Evolutionary conservation across 306 rosid genomes (phyloP).

Genomic region (Malus fusca): DNA sequence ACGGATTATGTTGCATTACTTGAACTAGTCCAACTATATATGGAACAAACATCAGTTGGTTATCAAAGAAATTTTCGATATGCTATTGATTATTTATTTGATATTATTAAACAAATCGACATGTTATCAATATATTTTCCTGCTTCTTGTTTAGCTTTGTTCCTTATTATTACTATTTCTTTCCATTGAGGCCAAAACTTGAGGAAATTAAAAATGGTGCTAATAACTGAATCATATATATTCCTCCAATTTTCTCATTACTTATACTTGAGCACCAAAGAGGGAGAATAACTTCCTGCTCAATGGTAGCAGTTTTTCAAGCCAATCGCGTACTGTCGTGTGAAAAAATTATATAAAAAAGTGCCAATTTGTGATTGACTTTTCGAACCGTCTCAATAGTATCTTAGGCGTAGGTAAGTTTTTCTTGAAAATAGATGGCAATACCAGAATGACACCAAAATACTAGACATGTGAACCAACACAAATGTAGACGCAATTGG

Average conservation of each 20-base stretch:
- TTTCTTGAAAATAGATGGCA: neutral
- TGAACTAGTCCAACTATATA: no score
- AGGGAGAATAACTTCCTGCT: no score
- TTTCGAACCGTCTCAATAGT: no score
- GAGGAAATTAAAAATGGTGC: neutral
- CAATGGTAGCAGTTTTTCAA: no score
- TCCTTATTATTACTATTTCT: neutral
- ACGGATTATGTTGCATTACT: no score
- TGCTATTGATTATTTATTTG: no score
- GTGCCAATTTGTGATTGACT: no score
- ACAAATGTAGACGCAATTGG: slow-evolving; percentile 2
- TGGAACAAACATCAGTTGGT: no score
- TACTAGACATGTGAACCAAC: neutral
- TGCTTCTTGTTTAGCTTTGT: neutral
- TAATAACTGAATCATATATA: neutral
- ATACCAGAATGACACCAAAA: neutral
- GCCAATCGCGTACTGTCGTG: no score
- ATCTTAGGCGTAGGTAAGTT: neutral
- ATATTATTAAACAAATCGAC: no score
- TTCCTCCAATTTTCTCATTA: neutral
- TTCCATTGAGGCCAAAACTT: neutral
- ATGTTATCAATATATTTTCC: neutral
- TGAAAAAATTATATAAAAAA: no score
- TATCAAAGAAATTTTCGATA: no score
- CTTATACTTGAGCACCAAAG: neutral